Percentiles rank a stretch among this genome's conserved stretches.
These are phyloP conservation scores for Phaeodactylum tricornutum DNA, from an alignment of 108 stramenopile species.

Conservation along the genomic window DNA sequence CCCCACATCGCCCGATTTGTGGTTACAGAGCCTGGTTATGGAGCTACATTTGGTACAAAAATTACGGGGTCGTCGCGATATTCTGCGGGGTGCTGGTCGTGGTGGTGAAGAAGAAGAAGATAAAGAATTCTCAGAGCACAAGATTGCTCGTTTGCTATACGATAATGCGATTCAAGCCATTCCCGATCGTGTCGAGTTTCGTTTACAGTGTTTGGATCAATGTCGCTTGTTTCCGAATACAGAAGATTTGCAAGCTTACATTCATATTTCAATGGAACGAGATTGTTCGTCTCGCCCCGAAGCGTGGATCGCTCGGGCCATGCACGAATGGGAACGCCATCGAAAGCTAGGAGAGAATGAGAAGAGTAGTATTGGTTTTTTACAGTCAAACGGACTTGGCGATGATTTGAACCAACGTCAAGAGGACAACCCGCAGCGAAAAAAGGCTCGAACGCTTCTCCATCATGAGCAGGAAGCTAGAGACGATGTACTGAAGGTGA, in stretches of 20 bases:
- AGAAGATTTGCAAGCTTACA: slow-evolving; percentile 25
- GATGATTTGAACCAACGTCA: too few species aligned
- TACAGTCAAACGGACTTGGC: too few species aligned
- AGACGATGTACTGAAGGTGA: slow-evolving; percentile 27
- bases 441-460: neutral
- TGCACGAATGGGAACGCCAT: slow-evolving; percentile 7
- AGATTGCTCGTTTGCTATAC: slow-evolving; percentile 40
- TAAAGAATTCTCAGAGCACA: slow-evolving; percentile 11
- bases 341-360: slow-evolving; percentile 7
- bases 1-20: slow-evolving; percentile 42
- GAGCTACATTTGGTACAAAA: slow-evolving; percentile 80
- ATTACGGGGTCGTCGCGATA: slow-evolving; percentile 47
- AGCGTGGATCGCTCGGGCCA: slow-evolving; percentile 74
- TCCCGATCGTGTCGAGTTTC: slow-evolving; percentile 44
- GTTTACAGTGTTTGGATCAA: slow-evolving; percentile 59
- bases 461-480: neutral
- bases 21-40: slow-evolving; percentile 74
- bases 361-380: too few species aligned
- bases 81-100: slow-evolving; percentile 25
- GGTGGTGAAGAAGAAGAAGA: slow-evolving; percentile 8
- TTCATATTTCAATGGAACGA: slow-evolving; percentile 35
- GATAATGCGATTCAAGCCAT: slow-evolving; percentile 71
- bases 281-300: slow-evolving; percentile 47
- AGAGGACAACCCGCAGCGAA: too few species aligned
- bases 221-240: slow-evolving; percentile 67